Evolutionary conservation across 768 basidiomycete genomes (phyloP).

Genomic region (Lactifluus piperatus): DNA sequence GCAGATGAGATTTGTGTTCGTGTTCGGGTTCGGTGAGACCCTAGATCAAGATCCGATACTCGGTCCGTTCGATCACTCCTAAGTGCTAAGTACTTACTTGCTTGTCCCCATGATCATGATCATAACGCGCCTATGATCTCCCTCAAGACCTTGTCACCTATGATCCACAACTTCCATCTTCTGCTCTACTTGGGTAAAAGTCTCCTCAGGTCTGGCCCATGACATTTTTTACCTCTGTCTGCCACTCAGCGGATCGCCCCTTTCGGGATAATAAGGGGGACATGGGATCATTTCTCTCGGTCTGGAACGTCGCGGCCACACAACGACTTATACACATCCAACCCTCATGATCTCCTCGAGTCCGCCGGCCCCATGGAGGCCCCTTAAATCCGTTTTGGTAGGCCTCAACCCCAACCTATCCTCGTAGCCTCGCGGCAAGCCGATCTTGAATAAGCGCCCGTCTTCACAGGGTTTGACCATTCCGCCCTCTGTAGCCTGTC

Average conservation of each 20-base stretch:
- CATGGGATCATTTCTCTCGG: neutral
- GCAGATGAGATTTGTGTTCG: conserved; percentile 8
- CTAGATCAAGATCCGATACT: conserved; percentile 16
- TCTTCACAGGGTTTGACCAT: neutral
- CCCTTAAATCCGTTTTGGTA: conserved; percentile 1
- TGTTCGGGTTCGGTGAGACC: neutral
- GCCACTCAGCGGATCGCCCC: neutral
- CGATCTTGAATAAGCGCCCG: neutral
- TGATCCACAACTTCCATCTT: neutral
- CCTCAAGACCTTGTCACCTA: too few species aligned
- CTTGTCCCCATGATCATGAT: neutral
- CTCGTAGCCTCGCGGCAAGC: conserved; percentile 3
- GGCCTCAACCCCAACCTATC: too few species aligned
- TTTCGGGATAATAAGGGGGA: neutral
- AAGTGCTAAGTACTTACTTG: neutral
- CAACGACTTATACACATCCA: neutral
- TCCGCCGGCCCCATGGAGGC: conserved; percentile 6
- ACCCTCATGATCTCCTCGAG: neutral
- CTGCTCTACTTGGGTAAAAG: conserved; percentile 6
- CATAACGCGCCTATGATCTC: neutral
- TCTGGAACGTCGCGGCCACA: conserved; percentile 5
- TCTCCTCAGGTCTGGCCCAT: neutral
- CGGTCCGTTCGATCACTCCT: conserved; percentile 13
- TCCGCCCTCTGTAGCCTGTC: neutral
- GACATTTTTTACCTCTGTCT: neutral